These are phyloP conservation scores for Elaeis guineensis DNA, from an alignment of 176 grass and related monocot genomes.

Conservation along the genomic window DNA sequence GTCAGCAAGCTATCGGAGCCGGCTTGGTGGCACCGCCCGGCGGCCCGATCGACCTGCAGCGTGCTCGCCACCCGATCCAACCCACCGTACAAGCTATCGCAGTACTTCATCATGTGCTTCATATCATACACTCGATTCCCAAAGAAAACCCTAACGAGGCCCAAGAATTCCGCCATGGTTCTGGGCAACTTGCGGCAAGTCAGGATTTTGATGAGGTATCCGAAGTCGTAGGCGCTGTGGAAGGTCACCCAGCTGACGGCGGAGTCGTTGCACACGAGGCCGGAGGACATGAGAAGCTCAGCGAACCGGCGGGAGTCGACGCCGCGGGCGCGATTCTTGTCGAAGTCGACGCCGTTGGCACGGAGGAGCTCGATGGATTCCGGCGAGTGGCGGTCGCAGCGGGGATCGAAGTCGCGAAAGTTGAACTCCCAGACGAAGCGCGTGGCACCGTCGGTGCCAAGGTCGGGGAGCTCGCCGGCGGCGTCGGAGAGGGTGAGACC, in stretches of 20 bases:
- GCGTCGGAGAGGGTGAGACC: constrained; percentile 51
- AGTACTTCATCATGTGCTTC: constrained; percentile 47
- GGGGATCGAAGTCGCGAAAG: constrained; percentile 76
- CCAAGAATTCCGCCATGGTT: constrained; percentile 32
- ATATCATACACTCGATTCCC: constrained; percentile 55
- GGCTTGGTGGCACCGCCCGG: constrained; percentile 57
- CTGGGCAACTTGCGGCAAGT: constrained; percentile 34
- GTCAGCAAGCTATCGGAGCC: constrained; percentile 78
- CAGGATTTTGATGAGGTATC: constrained; percentile 59
- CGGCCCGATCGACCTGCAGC: constrained; percentile 38
- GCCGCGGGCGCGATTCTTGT: constrained; percentile 37
- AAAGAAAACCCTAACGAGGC: constrained; percentile 57
- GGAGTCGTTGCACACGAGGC: constrained; percentile 44
- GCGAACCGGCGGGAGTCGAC: constrained; percentile 33
- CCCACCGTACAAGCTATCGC: constrained; percentile 41
- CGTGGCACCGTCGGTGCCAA: not conserved
- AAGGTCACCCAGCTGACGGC: constrained; percentile 59
- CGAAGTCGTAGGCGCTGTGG: constrained; percentile 77
- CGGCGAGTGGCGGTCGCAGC: constrained; percentile 41
- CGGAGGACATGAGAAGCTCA: constrained; percentile 59
- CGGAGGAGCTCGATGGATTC: constrained; percentile 45
- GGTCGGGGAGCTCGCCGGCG: constrained; percentile 18
- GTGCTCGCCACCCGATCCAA: constrained; percentile 45
- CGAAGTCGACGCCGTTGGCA: constrained; percentile 57
- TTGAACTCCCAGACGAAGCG: constrained; percentile 67